Evolutionary conservation across 1,284 basidiomycete genomes (phyloP).

Genomic region (Cystobasidium slooffiae): DNA sequence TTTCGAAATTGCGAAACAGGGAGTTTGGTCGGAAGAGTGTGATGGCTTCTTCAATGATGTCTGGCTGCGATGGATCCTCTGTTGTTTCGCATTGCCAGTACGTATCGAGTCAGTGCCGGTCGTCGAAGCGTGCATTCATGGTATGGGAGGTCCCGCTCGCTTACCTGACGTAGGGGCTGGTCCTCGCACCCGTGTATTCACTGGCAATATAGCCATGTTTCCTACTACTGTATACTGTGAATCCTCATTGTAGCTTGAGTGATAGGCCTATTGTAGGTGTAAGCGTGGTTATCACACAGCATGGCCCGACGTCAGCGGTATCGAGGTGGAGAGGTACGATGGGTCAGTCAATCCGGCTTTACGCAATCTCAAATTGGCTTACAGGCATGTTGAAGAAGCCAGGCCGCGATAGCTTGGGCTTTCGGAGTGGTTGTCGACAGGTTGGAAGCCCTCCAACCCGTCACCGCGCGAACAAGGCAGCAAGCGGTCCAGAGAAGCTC

Average conservation of each 20-base stretch:
- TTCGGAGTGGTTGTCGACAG: neutral
- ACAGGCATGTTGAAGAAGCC: constrained; percentile 6
- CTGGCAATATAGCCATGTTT: constrained; percentile 87
- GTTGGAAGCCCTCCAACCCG: constrained; percentile 28
- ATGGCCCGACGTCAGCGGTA: constrained; percentile 16
- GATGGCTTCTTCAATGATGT: constrained; percentile 95
- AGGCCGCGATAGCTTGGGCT: neutral
- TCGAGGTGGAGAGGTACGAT: constrained; percentile 2
- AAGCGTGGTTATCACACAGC: neutral
- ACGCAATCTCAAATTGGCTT: neutral
- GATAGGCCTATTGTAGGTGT: constrained; percentile 64
- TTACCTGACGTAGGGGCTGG: constrained; percentile 74
- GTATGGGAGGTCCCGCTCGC: constrained; percentile 58
- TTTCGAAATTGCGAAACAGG: constrained; percentile 99
- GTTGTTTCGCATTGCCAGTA: neutral
- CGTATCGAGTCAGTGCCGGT: constrained; percentile 1
- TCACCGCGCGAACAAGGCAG: neutral
- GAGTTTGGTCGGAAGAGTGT: constrained; percentile 99
- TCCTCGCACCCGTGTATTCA: constrained; percentile 87
- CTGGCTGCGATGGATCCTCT: constrained; percentile 76
- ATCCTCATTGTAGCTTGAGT: constrained; percentile 90
- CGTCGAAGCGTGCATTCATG: constrained; percentile 34
- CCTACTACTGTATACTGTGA: constrained; percentile 80
- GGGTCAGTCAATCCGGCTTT: neutral
- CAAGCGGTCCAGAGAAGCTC: neutral